A percentile compares a stretch with the other conserved stretches of the same genome.
phyloP scores from a whole-genome alignment of 2,329 filamentous ascomycete species.

The Exutisphaerella laricina region DNA sequence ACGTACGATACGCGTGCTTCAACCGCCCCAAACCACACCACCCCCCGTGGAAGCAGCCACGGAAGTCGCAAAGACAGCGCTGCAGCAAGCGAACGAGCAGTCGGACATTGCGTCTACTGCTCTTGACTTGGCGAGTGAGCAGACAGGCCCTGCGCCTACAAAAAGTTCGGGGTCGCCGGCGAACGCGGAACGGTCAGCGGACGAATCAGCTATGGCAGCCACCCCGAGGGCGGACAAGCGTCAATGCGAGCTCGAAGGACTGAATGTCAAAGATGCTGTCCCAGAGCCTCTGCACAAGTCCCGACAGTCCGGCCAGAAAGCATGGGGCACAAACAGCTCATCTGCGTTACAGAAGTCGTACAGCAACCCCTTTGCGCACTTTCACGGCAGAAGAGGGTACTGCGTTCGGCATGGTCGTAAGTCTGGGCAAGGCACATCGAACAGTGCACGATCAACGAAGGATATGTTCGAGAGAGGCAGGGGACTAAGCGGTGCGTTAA shows the following conservation, averaged over 20 bases:
- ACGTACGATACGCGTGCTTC: constrained; percentile 14
- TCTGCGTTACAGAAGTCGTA: not conserved
- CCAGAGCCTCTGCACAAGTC: constrained; percentile 4
- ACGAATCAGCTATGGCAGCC: too few species aligned
- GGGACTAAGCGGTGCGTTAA: constrained; percentile 29
- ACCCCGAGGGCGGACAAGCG: too few species aligned
- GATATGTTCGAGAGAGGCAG: constrained; percentile 26
- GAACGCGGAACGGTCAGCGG: not conserved
- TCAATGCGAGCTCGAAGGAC: not conserved
- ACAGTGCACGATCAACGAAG: constrained; percentile 15
- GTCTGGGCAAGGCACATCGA: constrained; percentile 3
- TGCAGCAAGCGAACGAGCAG: constrained; percentile 1
- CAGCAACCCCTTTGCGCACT: constrained; percentile 15
- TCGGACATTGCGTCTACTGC: not conserved
- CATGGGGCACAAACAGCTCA: not conserved
- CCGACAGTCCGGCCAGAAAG: not conserved
- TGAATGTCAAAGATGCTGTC: not conserved
- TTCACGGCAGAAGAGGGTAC: constrained; percentile 24
- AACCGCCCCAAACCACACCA: constrained; percentile 1
- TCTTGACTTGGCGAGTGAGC: not conserved
- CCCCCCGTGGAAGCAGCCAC: constrained; percentile 3
- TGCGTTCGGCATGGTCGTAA: constrained; percentile 32
- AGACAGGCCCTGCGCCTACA: not conserved
- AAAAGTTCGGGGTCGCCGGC: not conserved
- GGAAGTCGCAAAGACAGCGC: not conserved